Percentiles rank a stretch among this genome's conserved stretches.
These are phyloP conservation scores for Ophiostoma montium DNA, from an alignment of 2,329 filamentous ascomycete species.

Conservation along the genomic window DNA sequence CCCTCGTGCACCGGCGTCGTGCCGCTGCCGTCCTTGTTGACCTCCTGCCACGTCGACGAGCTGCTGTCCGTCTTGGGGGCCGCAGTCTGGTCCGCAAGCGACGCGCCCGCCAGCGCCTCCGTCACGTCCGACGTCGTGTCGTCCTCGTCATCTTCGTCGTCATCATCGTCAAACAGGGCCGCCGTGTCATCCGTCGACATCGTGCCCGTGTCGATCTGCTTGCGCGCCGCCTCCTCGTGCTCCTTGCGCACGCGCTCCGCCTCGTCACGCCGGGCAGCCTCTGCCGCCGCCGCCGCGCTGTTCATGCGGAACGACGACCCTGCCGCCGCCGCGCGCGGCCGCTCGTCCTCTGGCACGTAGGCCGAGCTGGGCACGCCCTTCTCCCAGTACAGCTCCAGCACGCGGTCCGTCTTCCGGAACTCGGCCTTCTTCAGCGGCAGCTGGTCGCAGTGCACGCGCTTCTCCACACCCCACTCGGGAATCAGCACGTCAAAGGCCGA, in stretches of 20 bases:
- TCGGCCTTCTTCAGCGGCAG: conserved; percentile 98
- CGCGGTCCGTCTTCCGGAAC: conserved; percentile 88
- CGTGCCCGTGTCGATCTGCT: conserved; percentile 87
- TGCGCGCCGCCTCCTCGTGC: conserved; percentile 77
- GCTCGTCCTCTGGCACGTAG: conserved; percentile 92
- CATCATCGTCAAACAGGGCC: conserved; percentile 89
- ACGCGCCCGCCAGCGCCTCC: conserved; percentile 85
- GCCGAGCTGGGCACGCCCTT: conserved; percentile 95
- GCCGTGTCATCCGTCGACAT: conserved; percentile 89
- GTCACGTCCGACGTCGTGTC: conserved; percentile 77
- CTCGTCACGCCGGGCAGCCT: conserved; percentile 63
- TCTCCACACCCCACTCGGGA: conserved; percentile 96
- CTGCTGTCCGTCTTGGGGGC: conserved; percentile 92
- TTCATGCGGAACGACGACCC: conserved; percentile 52
- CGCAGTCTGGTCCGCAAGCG: conserved; percentile 74
- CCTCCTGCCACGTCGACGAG: conserved; percentile 66
- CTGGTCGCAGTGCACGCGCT: conserved; percentile 97
- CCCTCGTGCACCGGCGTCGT: conserved; percentile 36
- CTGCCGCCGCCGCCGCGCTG: conserved; percentile 58
- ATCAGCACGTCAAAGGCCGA: conserved; percentile 97
- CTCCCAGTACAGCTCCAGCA: conserved; percentile 98
- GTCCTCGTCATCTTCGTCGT: conserved; percentile 74
- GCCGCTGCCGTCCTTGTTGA: conserved; percentile 41
- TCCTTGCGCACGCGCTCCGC: conserved; percentile 71
- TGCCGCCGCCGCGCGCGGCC: conserved; percentile 62